These are phyloP conservation scores for Alternaria postmessia DNA, from an alignment of 2,329 filamentous ascomycete species.

Conservation along the genomic window DNA sequence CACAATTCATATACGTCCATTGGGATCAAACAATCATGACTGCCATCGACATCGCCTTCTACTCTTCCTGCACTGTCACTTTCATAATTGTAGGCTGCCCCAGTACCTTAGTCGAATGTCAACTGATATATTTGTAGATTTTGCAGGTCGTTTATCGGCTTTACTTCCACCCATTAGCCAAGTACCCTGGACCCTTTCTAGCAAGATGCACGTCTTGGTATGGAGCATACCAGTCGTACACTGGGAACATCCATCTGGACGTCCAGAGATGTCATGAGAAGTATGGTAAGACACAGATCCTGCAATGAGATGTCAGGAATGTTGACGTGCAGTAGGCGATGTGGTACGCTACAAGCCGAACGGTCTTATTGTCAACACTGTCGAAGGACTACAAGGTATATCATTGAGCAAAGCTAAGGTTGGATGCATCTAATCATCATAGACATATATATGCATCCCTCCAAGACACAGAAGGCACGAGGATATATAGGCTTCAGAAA, in stretches of 20 bases:
- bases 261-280: constrained; percentile 6
- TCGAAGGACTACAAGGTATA: constrained; percentile 5
- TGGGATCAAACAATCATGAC: background rate
- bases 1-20: background rate
- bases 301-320: background rate
- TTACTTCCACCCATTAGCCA: constrained; percentile 7
- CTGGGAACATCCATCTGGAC: constrained; percentile 4
- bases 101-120: background rate
- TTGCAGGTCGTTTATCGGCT: background rate
- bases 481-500: background rate
- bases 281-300: background rate
- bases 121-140: background rate
- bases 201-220: constrained; percentile 10
- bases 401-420: background rate
- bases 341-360: constrained; percentile 11
- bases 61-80: background rate
- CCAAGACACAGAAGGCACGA: background rate
- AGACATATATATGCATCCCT: background rate
- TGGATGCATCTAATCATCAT: background rate
- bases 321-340: background rate
- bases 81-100: background rate
- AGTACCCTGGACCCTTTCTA: constrained; percentile 4
- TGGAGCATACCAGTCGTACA: constrained; percentile 4
- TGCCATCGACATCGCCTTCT: background rate
- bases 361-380: constrained; percentile 7